Base-by-base conservation (phyloP, 2,329 filamentous ascomycete species). In the Coniochaeta sp. region DNA sequence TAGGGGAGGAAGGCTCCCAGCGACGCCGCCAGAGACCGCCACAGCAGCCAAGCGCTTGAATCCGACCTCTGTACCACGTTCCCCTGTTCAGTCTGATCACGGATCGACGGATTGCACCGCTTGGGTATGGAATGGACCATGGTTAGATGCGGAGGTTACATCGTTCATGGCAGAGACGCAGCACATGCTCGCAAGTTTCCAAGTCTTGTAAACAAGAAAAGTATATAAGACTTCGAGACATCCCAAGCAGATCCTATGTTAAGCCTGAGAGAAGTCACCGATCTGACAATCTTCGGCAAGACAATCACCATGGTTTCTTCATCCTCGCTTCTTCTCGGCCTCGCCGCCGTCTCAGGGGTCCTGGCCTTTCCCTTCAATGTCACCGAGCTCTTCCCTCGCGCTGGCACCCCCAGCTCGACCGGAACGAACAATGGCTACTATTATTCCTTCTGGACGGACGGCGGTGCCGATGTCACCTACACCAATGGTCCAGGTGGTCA, bases 331-430 rank as follows among this genome's bases (percentile, higher is more conserved):
- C 61, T 77, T 58, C 60, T 72, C 42, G 44, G 50, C 57, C 32
- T 57, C 30, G 22, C 50, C 1, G 44, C 52, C n/a, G 55, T 56
- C 58, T 55, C 58, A 4, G 36, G 55, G 7, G 55, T 34, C 17
- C 55, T 57, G 8, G 55, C 55, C 55, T 70, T 70, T 40, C 74
- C 72, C 56, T 68, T 70, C 61, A 71, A 73, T 58, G 69, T 74
- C 57, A 68, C 69, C 47, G 70, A 69, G 62, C 50, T 69, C 62
- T 50, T 68, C 62, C 44, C 61, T 67, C 60, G 66, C 64, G 59
- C 69, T 65, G 72, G 73, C 32, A 79, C 79, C n/a, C 68, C 75
- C 57, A 79, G 74, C 63, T 71, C 72, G 14, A 78, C 76, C n/a
- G 81, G 81, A 52, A 79, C 55, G 2, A 40, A 44, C 55, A 57